Evolutionary conservation across 176 grass and related monocot genomes (phyloP).

Genomic region (Rhynchospora breviuscula): DNA sequence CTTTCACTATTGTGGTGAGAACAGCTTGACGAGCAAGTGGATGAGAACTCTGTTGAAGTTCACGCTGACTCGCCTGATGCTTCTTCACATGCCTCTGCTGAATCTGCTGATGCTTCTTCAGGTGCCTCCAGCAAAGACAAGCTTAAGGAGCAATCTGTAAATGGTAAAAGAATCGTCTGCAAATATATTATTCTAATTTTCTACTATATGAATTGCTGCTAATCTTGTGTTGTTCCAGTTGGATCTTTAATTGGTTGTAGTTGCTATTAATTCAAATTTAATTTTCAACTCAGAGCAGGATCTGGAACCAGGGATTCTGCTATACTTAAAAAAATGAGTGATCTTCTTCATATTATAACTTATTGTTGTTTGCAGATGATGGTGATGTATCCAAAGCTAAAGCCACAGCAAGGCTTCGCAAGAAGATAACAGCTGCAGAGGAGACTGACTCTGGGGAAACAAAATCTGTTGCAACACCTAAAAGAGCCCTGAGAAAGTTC

Average conservation of each 20-base stretch:
- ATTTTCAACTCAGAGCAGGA: not conserved
- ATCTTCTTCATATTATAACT: not conserved
- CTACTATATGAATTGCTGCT: not conserved
- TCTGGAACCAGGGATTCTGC: slow-evolving; percentile 16
- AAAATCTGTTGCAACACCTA: not conserved
- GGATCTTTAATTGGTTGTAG: not conserved
- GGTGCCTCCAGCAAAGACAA: slow-evolving; percentile 16
- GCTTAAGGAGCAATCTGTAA: slow-evolving; percentile 30
- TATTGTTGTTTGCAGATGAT: slow-evolving; percentile 15
- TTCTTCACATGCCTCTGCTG: not conserved
- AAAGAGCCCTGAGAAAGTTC: slow-evolving; percentile 12
- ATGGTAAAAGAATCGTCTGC: slow-evolving; percentile 34
- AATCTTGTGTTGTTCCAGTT: not conserved
- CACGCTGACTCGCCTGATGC: slow-evolving; percentile 2
- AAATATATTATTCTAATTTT: slow-evolving; percentile 12
- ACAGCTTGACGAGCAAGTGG: slow-evolving; percentile 42
- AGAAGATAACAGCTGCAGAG: slow-evolving; percentile 25
- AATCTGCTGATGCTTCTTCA: not conserved
- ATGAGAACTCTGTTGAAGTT: slow-evolving; percentile 10
- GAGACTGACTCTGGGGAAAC: slow-evolving; percentile 26
- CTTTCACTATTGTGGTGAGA: not conserved
- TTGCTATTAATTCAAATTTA: not conserved
- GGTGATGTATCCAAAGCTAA: slow-evolving; percentile 21
- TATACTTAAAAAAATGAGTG: not conserved
- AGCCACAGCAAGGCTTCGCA: slow-evolving; percentile 32